Percentiles rank a stretch among this genome's conserved stretches.
These are phyloP conservation scores for Aphanomyces cochlioides DNA, from an alignment of 352 stramenopile genomes.

Conservation along the genomic window DNA sequence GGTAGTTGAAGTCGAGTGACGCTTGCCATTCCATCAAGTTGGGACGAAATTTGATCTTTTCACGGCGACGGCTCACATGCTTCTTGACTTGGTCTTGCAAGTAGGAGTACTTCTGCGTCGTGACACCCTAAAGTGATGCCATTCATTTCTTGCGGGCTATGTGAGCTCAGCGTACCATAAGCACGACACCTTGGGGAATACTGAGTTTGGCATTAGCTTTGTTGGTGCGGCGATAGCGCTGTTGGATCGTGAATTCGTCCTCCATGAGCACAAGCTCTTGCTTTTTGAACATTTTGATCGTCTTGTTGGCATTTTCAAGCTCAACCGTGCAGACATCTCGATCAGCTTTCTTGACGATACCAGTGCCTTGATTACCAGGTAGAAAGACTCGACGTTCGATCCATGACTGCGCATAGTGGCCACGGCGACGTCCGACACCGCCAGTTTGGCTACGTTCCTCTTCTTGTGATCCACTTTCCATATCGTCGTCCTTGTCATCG, in stretches of 20 bases:
- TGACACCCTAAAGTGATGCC: slow-evolving; percentile 43
- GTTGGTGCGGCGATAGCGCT: slow-evolving; percentile 47
- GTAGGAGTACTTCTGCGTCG: slow-evolving; percentile 63
- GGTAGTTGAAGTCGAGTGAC: slow-evolving; percentile 58
- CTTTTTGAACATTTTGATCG: slow-evolving; percentile 83
- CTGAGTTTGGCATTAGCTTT: slow-evolving; percentile 68
- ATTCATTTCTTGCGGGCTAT: no score
- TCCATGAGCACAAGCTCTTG: slow-evolving; percentile 77
- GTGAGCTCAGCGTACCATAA: slow-evolving; percentile 44
- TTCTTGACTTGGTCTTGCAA: slow-evolving; percentile 86
- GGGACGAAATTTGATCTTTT: slow-evolving; percentile 82
- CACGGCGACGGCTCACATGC: slow-evolving; percentile 73
- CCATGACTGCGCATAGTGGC: slow-evolving; percentile 84
- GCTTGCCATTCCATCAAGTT: slow-evolving; percentile 77
- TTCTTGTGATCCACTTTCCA: slow-evolving; percentile 61
- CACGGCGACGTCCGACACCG: slow-evolving; percentile 64
- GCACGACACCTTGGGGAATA: slow-evolving; percentile 60
- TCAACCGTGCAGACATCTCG: slow-evolving; percentile 83
- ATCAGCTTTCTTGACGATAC: slow-evolving; percentile 79
- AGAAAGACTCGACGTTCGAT: slow-evolving; percentile 82
- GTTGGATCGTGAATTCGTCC: slow-evolving; percentile 42
- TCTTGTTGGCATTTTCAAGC: slow-evolving; percentile 53
- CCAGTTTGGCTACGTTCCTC: slow-evolving; percentile 51
- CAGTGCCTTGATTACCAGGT: slow-evolving; percentile 66
- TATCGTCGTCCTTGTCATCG: slow-evolving; percentile 46